Evolutionary conservation across 202 grass and related monocot species (phyloP).

Genomic region (Dendrocalamus latiflorus): DNA sequence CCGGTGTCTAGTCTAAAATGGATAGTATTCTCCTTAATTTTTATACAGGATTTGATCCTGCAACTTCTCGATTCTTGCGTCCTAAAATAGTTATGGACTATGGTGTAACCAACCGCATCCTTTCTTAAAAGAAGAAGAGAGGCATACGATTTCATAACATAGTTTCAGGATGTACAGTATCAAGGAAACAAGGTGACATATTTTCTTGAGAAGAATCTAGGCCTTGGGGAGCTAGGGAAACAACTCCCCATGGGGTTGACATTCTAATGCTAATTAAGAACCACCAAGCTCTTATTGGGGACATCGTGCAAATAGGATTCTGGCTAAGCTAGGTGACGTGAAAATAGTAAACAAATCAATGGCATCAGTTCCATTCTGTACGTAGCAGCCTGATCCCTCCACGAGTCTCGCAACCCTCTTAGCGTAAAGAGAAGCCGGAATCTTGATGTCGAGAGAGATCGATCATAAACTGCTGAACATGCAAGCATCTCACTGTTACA

Average conservation of each 20-base stretch:
- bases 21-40: too few relatives aligned
- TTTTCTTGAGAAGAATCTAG: conserved; percentile 6
- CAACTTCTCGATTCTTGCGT: too few relatives aligned
- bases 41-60: too few relatives aligned
- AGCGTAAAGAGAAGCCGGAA: conserved; percentile 28
- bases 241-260: too few relatives aligned
- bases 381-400: conserved; percentile 34
- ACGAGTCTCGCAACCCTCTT: conserved; percentile 15
- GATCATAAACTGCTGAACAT: neutral
- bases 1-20: too few relatives aligned
- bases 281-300: too few relatives aligned
- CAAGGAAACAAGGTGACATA: neutral
- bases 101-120: too few relatives aligned
- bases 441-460: conserved; percentile 9
- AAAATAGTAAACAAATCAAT: conserved; percentile 7
- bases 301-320: neutral
- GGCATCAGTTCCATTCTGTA: conserved; percentile 38
- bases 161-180: neutral
- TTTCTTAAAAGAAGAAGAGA: too few relatives aligned
- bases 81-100: too few relatives aligned
- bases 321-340: too few relatives aligned
- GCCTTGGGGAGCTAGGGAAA: neutral
- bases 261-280: too few relatives aligned
- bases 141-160: neutral
- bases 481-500: neutral